These are phyloP conservation scores for Arabidopsis suecica DNA, from an alignment of 345 rosid genomes.

Conservation along the genomic window DNA sequence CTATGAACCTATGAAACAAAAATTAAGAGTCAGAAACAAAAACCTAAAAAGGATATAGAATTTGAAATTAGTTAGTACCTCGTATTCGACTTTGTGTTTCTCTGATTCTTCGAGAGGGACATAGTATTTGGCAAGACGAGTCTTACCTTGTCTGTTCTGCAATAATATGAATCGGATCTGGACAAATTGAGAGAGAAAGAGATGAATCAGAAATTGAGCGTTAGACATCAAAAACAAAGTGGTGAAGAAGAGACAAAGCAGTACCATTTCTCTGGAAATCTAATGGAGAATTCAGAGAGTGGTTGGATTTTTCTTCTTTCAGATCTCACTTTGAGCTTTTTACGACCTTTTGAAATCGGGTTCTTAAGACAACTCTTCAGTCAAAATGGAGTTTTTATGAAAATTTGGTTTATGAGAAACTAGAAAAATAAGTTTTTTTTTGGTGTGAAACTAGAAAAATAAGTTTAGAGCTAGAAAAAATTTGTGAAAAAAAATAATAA, in stretches of 20 bases:
- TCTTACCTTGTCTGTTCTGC: constrained; percentile 99
- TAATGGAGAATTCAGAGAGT: constrained; percentile 12
- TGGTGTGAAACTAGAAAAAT: not conserved
- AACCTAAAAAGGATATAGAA: not conserved
- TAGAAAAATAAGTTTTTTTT: not conserved
- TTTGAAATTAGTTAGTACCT: constrained; percentile 50
- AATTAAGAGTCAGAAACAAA: not conserved
- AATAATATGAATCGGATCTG: constrained; percentile 98
- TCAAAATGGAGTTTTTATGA: not conserved
- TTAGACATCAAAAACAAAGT: not conserved
- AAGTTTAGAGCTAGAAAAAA: not conserved
- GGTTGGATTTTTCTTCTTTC: not conserved
- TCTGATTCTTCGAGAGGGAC: constrained; percentile 98
- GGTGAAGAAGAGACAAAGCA: not conserved
- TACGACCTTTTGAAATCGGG: not conserved
- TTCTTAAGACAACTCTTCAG: not conserved
- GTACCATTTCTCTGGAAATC: constrained; percentile 46
- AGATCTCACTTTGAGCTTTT: constrained; percentile 23
- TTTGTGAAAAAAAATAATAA: not conserved
- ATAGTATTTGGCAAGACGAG: constrained; percentile 98
- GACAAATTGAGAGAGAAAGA: not conserved
- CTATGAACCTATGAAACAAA: constrained; percentile 74
- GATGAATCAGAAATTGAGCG: constrained; percentile 16
- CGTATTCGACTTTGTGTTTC: constrained; percentile 98
- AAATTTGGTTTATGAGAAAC: not conserved